Evolutionary conservation across 768 basidiomycete species (phyloP).

Genomic region (Rhodotorula kratochvilovae): DNA sequence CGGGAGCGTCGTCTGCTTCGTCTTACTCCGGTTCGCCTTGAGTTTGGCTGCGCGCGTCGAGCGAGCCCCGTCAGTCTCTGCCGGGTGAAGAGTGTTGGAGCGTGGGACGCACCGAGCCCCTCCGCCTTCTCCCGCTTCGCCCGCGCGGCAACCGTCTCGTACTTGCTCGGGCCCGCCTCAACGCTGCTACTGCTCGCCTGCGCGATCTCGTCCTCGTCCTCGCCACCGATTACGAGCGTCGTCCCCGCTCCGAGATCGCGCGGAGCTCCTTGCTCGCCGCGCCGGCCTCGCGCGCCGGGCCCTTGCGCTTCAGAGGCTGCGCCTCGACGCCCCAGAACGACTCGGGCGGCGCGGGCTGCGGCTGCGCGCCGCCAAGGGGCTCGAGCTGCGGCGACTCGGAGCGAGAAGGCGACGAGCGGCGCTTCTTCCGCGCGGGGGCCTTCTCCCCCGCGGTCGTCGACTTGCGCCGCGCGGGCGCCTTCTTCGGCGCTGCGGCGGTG

Average conservation of each 20-base stretch:
- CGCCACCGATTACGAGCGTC: slow-evolving; percentile 10
- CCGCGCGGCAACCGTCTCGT: slow-evolving; percentile 22
- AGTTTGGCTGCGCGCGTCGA: neutral
- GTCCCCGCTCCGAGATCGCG: slow-evolving; percentile 11
- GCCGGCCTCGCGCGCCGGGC: slow-evolving; percentile 3
- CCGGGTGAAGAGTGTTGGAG: neutral
- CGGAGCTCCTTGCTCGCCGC: slow-evolving; percentile 11
- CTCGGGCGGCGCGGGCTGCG: slow-evolving; percentile 1
- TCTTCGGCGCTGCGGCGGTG: neutral
- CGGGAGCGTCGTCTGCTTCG: neutral
- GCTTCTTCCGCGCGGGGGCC: neutral
- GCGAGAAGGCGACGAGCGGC: neutral
- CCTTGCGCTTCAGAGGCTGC: no score
- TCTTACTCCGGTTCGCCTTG: neutral
- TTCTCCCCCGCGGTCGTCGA: neutral
- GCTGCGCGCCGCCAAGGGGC: neutral
- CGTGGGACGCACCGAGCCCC: slow-evolving; percentile 2
- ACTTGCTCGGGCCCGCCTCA: slow-evolving; percentile 1
- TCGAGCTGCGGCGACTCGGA: neutral
- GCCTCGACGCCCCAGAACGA: slow-evolving; percentile 13
- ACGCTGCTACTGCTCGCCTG: neutral
- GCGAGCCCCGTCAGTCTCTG: neutral
- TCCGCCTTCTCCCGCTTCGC: slow-evolving; percentile 20
- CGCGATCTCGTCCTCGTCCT: slow-evolving; percentile 19
- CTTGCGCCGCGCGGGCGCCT: neutral